A percentile compares a stretch with the other conserved stretches of the same genome.
Evolutionary conservation across 116 monocot genomes (phyloP).

Genomic region (Posidonia oceanica): DNA sequence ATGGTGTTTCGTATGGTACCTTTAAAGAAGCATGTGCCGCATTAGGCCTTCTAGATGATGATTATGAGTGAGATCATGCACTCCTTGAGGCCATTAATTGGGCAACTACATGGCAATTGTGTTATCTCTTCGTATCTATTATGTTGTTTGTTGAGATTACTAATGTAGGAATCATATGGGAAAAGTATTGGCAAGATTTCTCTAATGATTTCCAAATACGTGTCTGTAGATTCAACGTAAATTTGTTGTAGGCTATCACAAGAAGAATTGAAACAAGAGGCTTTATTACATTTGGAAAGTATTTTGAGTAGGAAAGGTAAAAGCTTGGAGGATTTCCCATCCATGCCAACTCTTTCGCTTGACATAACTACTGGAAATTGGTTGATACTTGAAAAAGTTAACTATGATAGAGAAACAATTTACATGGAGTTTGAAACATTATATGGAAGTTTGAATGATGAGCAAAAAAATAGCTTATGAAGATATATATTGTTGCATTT

Average conservation of each 20-base stretch:
- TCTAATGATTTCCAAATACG: neutral
- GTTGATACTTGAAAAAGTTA: neutral
- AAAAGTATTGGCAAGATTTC: constrained; percentile 1
- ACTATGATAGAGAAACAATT: neutral
- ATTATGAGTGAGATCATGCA: too few relatives aligned
- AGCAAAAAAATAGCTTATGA: neutral
- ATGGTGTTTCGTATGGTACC: too few relatives aligned
- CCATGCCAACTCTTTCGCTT: too few relatives aligned
- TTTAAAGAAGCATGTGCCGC: too few relatives aligned
- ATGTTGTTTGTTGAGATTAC: neutral
- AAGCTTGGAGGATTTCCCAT: too few relatives aligned
- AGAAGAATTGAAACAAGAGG: neutral
- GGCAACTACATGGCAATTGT: neutral
- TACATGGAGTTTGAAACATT: neutral
- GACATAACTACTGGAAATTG: neutral
- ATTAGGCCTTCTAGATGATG: too few relatives aligned
- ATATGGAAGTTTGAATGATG: neutral
- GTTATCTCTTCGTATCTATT: constrained; percentile 1
- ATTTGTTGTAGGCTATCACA: neutral
- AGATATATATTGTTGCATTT: neutral
- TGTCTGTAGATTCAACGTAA: neutral
- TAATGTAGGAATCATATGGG: neutral
- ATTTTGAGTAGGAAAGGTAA: neutral
- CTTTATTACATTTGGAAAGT: neutral
- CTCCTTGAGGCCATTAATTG: neutral